Evolutionary conservation across 2,329 filamentous ascomycete genomes (phyloP), one percentile per base, ranked within the genome.

Genomic region (Colletotrichum agaves): DNA sequence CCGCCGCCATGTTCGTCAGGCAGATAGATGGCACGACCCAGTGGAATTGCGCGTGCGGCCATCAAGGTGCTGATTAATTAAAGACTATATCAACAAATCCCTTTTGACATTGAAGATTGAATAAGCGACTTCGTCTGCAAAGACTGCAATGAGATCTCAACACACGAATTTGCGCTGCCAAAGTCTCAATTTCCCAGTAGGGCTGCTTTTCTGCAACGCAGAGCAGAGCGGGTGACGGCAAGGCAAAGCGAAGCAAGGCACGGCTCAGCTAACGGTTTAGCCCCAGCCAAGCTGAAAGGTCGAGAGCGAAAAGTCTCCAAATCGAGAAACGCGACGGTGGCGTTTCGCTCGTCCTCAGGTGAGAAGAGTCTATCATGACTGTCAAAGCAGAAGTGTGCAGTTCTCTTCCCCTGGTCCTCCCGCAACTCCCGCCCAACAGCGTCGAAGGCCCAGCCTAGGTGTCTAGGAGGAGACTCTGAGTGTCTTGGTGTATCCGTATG

Each of bases 371-470:
- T 59, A 46, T 67, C 44, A 35, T 59, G 61, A 60, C 55, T 68
- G 65, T 68, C 61, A 65, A 65, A 65, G 61, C 65, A 68, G 53
- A 27, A 60, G 33, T 57, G 44, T 53, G 52, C 46, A 58, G 35
- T 41, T 6, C 37, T 35, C 12, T 41, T 5, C 46, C 44, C 58
- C 58, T 61, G 58, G 46, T 33, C 33, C 33, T 53, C 53, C 39
- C 53, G 63, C 53, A 53, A 35, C 23, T 15, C 33, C 57, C 31
- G 44, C 27, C 44, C 31, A 49, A 49, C 31, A 17, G 15, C 19
- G 39, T 52, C 44, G 39, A 46, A 44, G 27, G 31, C 23, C 27
- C 31, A 61, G 33, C 57, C 17, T 7, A 21, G 11, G 33, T 46
- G 33, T 39, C 33, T 39, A 49, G 63, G 46, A 52, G 39, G 64